Conservation (phyloP, 164 flowering plant genomes). For the Vitis rupestris region DNA sequence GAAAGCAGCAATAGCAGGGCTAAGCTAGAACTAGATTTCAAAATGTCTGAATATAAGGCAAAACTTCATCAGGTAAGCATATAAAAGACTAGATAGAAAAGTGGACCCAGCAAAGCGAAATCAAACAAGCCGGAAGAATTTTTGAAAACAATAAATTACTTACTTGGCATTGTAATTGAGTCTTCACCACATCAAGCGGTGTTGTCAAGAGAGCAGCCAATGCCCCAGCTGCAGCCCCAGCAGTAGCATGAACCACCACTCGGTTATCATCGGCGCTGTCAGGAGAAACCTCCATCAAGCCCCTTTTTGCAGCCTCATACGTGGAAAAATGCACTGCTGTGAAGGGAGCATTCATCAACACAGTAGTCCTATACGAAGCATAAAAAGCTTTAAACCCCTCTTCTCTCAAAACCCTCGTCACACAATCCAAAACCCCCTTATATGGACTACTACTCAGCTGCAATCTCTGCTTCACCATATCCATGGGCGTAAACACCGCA, state of each 20-base stretch:
- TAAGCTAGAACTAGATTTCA: too few species aligned
- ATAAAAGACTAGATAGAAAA: too few species aligned
- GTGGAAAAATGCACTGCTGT: constrained; percentile 67
- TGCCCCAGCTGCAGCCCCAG: constrained; percentile 73
- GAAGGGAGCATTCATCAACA: constrained; percentile 72
- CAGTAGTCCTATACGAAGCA: constrained; percentile 67
- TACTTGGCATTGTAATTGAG: constrained; percentile 75
- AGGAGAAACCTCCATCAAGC: constrained; percentile 53
- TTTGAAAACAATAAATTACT: neutral
- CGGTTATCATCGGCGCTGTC: constrained; percentile 51
- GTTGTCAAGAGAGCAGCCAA: constrained; percentile 59
- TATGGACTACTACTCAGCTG: constrained; percentile 51
- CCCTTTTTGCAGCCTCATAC: constrained; percentile 63
- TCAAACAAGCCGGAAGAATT: neutral
- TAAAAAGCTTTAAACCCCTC: constrained; percentile 62
- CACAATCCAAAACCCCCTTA: constrained; percentile 52
- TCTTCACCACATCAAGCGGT: constrained; percentile 74
- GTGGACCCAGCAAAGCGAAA: neutral
- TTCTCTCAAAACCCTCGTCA: constrained; percentile 47
- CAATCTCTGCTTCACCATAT: constrained; percentile 74
- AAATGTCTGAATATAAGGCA: too few species aligned
- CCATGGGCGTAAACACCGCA: constrained; percentile 72
- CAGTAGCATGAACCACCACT: constrained; percentile 62
- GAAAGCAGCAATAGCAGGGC: too few species aligned
- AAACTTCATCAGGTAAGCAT: too few species aligned